Conservation (phyloP, 1,284 basidiomycete genomes). For the Jaminaea rosea region DNA sequence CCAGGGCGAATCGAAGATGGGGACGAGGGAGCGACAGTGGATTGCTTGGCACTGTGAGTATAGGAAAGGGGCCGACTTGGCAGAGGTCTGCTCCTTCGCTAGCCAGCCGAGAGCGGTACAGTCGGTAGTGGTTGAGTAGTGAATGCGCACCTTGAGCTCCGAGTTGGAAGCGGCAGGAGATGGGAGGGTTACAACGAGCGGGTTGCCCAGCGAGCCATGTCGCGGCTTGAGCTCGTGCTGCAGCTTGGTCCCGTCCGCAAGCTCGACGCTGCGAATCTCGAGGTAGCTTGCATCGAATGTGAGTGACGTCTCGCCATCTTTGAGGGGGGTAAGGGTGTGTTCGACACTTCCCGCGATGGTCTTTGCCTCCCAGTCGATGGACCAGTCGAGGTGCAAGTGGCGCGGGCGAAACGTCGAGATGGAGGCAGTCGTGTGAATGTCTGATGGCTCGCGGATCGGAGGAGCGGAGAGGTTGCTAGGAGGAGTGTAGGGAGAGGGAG, state of each 20-base stretch:
- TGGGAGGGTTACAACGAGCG: constrained; percentile 47
- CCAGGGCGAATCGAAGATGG: constrained; percentile 41
- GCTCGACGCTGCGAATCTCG: constrained; percentile 56
- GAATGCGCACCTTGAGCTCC: constrained; percentile 25
- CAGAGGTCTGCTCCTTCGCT: constrained; percentile 81
- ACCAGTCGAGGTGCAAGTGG: constrained; percentile 62
- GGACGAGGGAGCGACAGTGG: constrained; percentile 26
- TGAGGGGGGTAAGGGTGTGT: constrained; percentile 59
- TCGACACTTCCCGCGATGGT: constrained; percentile 65
- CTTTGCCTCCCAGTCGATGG: constrained; percentile 64
- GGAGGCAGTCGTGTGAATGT: constrained; percentile 38
- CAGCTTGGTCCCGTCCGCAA: constrained; percentile 52
- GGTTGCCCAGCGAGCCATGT: constrained; percentile 48
- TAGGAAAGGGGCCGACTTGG: constrained; percentile 64
- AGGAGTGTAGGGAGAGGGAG: neutral
- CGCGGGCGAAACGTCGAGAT: constrained; percentile 29
- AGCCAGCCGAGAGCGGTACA: constrained; percentile 91
- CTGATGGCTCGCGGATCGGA: constrained; percentile 16
- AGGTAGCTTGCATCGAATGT: constrained; percentile 74
- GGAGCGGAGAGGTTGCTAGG: constrained; percentile 10
- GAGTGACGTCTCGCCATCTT: constrained; percentile 59
- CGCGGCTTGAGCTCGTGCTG: constrained; percentile 53
- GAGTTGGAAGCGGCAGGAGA: constrained; percentile 25
- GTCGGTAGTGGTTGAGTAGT: constrained; percentile 60
- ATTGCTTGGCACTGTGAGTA: constrained; percentile 87